Base-by-base conservation (phyloP, 2,329 filamentous ascomycete genomes). In the Atkinsonella hypoxylon region DNA sequence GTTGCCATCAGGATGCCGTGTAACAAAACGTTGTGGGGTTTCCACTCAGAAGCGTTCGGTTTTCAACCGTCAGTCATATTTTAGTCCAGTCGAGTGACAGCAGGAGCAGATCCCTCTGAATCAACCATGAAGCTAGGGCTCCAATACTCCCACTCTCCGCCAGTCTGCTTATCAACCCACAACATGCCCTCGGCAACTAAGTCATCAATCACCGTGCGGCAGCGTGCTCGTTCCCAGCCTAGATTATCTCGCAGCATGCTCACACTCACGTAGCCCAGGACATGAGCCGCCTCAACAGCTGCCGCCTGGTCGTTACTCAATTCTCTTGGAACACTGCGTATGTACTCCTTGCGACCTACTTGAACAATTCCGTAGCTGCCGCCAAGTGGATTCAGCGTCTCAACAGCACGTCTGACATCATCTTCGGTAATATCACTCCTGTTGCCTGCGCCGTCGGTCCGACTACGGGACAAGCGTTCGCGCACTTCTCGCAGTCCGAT, bases 251-350 rank as follows among this genome's bases (percentile, higher is more conserved):
- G 83, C 50, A 98, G 70, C 86, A 97, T 94, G 1, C 85, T 86
- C 15, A 95, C 80, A 52, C 85, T 95, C 48, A 97, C 87, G 62
- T 89, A 95, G 1, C 93, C 91, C 10, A 96, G 73, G 10, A 96
- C 75, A 67, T 96, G 89, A 8, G 89, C 88, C 1, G 87, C 90
- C 71, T 97, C 93, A 7, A 98, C 77, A 12, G 95, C 91, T 2
- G 85, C 87, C 47, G 87, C 87, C 71, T 98, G 93, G 65, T 98
- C 93, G 13, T 82, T 90, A 65, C 95, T 96, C 55, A 98, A 77
- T 69, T 98, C 93, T 65, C 94, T 93, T 1, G 93, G 93, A 40
- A 98, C 83, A 3, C 89, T 95, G 30, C 93, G 81, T 50, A 98
- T 91, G 68, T 95, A 93, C 54, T 86, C 80, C 62, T 86, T 87